Conservation (phyloP, 73 alveolate species). For the Symbiodinium natans region DNA sequence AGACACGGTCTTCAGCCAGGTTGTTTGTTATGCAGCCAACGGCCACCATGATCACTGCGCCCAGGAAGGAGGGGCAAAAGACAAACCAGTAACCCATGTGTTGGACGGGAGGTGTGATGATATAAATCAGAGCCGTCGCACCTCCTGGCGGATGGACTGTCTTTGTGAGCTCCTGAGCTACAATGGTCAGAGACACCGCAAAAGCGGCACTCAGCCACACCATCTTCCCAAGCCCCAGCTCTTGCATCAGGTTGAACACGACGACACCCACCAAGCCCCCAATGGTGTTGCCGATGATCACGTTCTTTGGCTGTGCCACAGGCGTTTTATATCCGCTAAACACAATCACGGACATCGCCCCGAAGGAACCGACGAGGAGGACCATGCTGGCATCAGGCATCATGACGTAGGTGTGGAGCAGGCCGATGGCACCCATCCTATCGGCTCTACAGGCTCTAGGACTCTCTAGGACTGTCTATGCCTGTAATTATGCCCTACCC, state of each 20-base stretch:
- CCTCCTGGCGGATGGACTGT: constrained; percentile 72
- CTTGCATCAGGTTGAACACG: neutral
- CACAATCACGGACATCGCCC: constrained; percentile 67
- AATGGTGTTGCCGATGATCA: constrained; percentile 41
- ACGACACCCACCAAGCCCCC: constrained; percentile 74
- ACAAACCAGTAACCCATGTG: neutral
- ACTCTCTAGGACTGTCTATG: no score
- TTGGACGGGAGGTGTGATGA: neutral
- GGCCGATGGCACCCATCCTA: constrained; percentile 45
- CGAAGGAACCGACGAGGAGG: constrained; percentile 48
- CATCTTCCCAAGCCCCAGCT: neutral
- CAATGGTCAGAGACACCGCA: constrained; percentile 49
- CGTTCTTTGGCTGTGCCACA: constrained; percentile 75
- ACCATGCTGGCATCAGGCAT: constrained; percentile 33
- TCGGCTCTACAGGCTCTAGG: no score
- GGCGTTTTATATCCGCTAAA: constrained; percentile 62
- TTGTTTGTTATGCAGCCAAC: constrained; percentile 65
- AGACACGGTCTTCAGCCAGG: constrained; percentile 15
- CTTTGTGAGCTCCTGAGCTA: constrained; percentile 46
- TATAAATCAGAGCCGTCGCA: constrained; percentile 46
- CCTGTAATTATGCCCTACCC: no score
- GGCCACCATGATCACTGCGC: constrained; percentile 62
- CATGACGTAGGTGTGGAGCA: constrained; percentile 18
- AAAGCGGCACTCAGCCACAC: constrained; percentile 48
- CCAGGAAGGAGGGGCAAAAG: constrained; percentile 44